Evolutionary conservation across 2,329 filamentous ascomycete species (phyloP), one percentile per base, ranked within the genome.

Genomic region (Chaetomiaceae sp.): DNA sequence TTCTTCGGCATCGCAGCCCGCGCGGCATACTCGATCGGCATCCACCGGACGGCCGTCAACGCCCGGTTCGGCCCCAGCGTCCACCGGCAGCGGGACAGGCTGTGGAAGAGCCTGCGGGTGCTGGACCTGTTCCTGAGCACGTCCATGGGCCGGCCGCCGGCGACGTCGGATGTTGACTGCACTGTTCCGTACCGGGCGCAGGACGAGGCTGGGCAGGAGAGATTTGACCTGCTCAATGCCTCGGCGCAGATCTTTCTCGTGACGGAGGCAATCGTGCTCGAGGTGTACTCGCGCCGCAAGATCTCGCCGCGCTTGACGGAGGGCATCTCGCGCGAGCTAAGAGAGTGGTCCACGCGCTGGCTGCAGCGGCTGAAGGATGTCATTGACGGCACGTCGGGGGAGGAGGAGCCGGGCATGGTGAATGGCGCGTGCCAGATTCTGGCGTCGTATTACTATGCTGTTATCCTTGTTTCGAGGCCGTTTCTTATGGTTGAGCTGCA

Each of bases 401-500:
- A 62, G 3, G 56, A 68, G 12, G 64, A 65, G 14, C 49, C 52
- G 1, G 61, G 59, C 0, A 67, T 71, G 49, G 64, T 70, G 0
- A 71, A 71, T 7, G 78, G 77, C 0, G 77, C 77, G 0, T 79
- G 76, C 25, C 77, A 79, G 61, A 72, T 79, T 0, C 62, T 81
- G 7, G 71, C 74, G 0, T 75, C 77, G 1, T 81, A 81, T 51
- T 80, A 80, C 62, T 81, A 81, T 54, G 75, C 77, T 0, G 78
- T 81, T n/a, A 81, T 81, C 69, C 69, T 81, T 3, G 77, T 81
- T 0, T 78, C 78, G 0, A 68, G 78, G 1, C 78, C 78, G 0
- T 81, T 81, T 47, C 68, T 81, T 6, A 80, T 81, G 77, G 79
- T 78, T 45, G 78, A 81, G 61, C 66, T 81, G 3, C 75, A 72